Base-by-base conservation (phyloP, 2,329 filamentous ascomycete genomes). In the Fusarium penzigii region DNA sequence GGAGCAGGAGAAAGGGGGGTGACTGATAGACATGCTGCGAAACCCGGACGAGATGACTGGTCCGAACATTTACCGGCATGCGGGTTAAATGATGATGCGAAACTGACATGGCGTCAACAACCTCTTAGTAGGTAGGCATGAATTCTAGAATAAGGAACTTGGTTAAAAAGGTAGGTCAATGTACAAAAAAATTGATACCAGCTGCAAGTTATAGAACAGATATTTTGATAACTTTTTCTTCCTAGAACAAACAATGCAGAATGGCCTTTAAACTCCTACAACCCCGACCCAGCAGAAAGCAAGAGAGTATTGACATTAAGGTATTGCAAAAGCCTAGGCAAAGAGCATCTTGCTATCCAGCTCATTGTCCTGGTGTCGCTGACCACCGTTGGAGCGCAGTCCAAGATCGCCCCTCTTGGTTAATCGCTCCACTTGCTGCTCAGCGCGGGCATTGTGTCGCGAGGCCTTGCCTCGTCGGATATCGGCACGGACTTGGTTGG, bases 401-500 rank as follows among this genome's bases (percentile, higher is more conserved):
- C 92, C 92, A 52, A 99, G 73, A 25, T 88, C 85, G 40, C 85
- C 85, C 73, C 84, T 89, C 80, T 89, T 94, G 50, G 85, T 82
- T 65, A 87, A 77, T 58, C 86, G 82, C 67, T 93, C 90, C 45
- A 88, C 78, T 60, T 82, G 78, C 63, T 88, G 85, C 68, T 96
- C 92, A 29, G 86, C 84, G 55, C 94, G 82, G 50, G 81, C 80
- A 61, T 90, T 89, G 75, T 95, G 93, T 62, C 85, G 85, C 44
- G 84, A 82, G 1, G 92, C 90, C 78, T 90, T 92, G 62, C 82
- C 79, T 72, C 84, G 78, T 63, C 90, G 81, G 62, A 96, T 72
- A 58, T 97, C 94, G 39, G 90, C 80, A 61, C 94, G 82, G 58
- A 97, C 85, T 75, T 97, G 90, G 82, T 99, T 99, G 10, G 94